Evolutionary conservation across 306 rosid genomes (phyloP).

Genomic region (Biancaea sappan): DNA sequence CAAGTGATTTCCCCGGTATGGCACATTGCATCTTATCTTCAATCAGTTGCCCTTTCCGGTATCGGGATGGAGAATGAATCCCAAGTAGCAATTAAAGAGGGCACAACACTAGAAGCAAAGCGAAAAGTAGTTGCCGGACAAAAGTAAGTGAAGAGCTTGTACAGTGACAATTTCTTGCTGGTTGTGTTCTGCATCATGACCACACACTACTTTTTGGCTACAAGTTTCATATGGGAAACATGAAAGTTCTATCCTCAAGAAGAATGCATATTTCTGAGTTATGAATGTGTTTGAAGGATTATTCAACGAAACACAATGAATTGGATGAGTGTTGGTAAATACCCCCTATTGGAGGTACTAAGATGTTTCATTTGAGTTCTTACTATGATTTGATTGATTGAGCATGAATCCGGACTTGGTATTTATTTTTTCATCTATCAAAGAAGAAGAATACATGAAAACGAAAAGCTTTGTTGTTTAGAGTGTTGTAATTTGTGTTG

Average conservation of each 20-base stretch:
- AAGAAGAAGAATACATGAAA: conserved; percentile 21
- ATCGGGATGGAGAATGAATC: conserved; percentile 73
- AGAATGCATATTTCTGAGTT: neutral
- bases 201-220: conserved; percentile 17
- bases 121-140: conserved; percentile 46
- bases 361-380: conserved; percentile 40
- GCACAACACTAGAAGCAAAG: conserved; percentile 66
- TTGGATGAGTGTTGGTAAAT: conserved; percentile 44
- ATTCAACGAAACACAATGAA: conserved; percentile 29
- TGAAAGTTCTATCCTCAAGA: neutral
- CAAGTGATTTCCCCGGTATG: conserved; percentile 69
- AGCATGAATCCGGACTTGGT: conserved; percentile 28
- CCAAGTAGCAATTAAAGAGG: conserved; percentile 71
- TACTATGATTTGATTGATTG: conserved; percentile 43
- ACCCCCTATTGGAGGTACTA: conserved; percentile 43
- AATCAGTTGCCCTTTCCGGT: conserved; percentile 61
- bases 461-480: conserved; percentile 16
- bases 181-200: conserved; percentile 29
- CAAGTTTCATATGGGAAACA: conserved; percentile 20
- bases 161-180: conserved; percentile 38
- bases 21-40: conserved; percentile 89
- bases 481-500: conserved; percentile 18
- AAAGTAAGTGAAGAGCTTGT: conserved; percentile 60
- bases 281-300: conserved; percentile 37
- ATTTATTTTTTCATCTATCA: conserved; percentile 7